Evolutionary conservation across 2,329 filamentous ascomycete genomes (phyloP), one percentile per base, ranked within the genome.

Genomic region (Zymoseptoria tritici): DNA sequence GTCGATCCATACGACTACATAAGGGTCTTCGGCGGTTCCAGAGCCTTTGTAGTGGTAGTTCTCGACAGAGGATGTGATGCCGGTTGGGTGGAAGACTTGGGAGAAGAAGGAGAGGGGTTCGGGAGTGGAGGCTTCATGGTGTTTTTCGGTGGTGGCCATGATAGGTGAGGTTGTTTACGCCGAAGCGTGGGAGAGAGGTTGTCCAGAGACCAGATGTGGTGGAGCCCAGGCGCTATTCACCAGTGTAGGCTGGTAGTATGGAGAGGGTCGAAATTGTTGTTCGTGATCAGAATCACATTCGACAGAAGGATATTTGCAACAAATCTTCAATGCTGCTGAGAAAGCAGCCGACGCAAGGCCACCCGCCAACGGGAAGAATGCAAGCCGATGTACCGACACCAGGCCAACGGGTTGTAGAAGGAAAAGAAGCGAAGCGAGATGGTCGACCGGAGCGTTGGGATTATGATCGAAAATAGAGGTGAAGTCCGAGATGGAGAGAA

Each of bases 21-120:
- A 91, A 1, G 88, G 88, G 49, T 86, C 83, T 51, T 87, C 83
- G 8, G 78, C 71, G 1, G 87, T 91, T 61, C 88, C 88, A 16
- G 68, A 67, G 16, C 73, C 73, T 24, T 70, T 63, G 54, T 74
- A 74, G 9, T 68, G 21, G 64, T 67, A 69, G 20, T 72, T 67
- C 54, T 69, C 56, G 19, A 75, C 68, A 55, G 73, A 72, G 2
- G 68, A 65, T 9, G 72, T 75, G 26, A 74, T 59, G 56, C 72
- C 70, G 19, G 68, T 64, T 58, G 72, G 68, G 36, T 72, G 68
- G 51, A 67, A 58, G 51, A 74, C 72, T 54, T 74, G 67, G 54
- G 61, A 62, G 57, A 71, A 46, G 36, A 46, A 46, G 36, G 36
- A 46, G 36, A 46, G 36, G 4, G 36, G 36, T 46, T 46, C 36